Evolutionary conservation across 169 alveolate genomes (phyloP), one percentile per base, ranked within the genome.

Genomic region (Eimeria zaria): DNA sequence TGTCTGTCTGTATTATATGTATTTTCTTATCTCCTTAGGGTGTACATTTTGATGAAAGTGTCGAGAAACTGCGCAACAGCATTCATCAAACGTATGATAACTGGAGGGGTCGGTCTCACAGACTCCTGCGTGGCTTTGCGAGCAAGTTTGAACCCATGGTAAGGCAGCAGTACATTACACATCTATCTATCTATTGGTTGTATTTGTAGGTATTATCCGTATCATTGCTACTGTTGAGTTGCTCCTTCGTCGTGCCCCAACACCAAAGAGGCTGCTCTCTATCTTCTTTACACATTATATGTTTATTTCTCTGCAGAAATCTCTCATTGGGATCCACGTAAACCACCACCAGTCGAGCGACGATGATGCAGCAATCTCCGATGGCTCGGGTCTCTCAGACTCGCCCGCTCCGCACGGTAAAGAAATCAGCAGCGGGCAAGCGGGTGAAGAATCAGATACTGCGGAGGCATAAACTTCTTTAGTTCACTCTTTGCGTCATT

Each of bases 121-220:
- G 89, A 73, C 95, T 97, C 64, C 97, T 97, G 33, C 97, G 96
- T 51, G 98, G 98, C 51, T 97, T 97, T 74, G 98, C 97, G 60
- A 92, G 97, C 55, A 97, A 97, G 48, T 97, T 97, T 69, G 98
- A 97, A 80, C 98, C 98, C 41, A 97, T 97, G 98, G 97, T 96
- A n/a, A 71, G 81, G 53, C 41, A 30, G 76, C 22, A 36, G 33
- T 8, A 71, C 39, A 22, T 36, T 36, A 16, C 16, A 22, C 22
- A 55, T 55, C 1, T 55, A 9, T 14, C 16, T 16, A 8, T 55
- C 16, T 8, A 12, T 55, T 16, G 16, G 64, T 55, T 55, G 64
- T 55, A 16, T 55, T 55, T 9, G 16, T n/a, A n/a, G n/a, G n/a
- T n/a, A n/a, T n/a, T n/a, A n/a, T n/a, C n/a, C n/a, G n/a, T 55